Conservation (phyloP, 225 moss, liverwort and hornwort genomes). For the Asterella californica region DNA sequence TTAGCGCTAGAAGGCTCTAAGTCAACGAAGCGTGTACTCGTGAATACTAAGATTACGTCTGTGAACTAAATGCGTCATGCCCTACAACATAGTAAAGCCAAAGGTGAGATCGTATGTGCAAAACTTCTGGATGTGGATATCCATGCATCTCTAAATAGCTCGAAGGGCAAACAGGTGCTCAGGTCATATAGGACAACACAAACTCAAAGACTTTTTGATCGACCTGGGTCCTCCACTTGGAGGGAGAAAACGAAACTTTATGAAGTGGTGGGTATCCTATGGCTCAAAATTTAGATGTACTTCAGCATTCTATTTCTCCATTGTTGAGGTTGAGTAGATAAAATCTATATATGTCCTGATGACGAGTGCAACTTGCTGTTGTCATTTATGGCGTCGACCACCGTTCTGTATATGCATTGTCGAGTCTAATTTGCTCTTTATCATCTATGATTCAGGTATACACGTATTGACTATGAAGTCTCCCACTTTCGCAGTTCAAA, state of each 20-base stretch:
- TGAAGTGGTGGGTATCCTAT: conserved; percentile 51
- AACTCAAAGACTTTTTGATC: conserved; percentile 59
- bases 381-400: no score
- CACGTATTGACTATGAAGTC: conserved; percentile 74
- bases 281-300: no score
- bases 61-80: background rate
- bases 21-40: no score
- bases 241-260: conserved; percentile 51
- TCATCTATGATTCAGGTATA: conserved; percentile 45
- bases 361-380: no score
- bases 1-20: no score
- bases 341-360: no score
- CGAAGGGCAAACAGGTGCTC: conserved; percentile 39
- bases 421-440: background rate
- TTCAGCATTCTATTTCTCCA: no score
- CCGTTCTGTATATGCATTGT: no score
- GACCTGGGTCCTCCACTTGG: conserved; percentile 75
- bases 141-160: background rate
- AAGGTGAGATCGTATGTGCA: no score
- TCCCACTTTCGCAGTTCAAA: conserved; percentile 59
- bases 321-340: no score
- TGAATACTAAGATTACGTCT: background rate
- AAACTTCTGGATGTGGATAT: background rate
- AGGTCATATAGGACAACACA: conserved; percentile 82
- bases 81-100: no score